Percentiles rank a stretch among this genome's conserved stretches.
Evolutionary conservation across 345 rosid genomes (phyloP).

Genomic region (Limnanthes douglasii): DNA sequence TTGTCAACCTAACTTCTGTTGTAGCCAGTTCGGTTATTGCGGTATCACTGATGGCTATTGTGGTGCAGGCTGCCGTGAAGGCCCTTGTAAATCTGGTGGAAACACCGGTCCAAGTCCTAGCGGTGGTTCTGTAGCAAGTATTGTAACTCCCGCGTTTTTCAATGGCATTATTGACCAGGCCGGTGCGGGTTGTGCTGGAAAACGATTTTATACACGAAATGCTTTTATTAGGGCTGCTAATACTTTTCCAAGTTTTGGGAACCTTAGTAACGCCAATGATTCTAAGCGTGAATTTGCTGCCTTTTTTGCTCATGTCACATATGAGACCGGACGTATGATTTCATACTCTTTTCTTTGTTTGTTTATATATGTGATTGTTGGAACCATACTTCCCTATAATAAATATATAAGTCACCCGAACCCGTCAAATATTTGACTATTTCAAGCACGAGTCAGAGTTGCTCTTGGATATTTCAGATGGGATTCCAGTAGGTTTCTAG

Average conservation of each 20-base stretch:
- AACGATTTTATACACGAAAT: constrained; percentile 29
- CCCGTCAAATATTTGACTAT: too few species aligned
- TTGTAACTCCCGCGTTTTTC: constrained; percentile 32
- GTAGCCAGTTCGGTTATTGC: constrained; percentile 18
- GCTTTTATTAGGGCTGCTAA: constrained; percentile 16
- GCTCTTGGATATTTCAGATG: too few species aligned
- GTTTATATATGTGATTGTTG: too few species aligned
- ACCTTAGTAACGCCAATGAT: constrained; percentile 22
- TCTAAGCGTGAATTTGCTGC: constrained; percentile 42
- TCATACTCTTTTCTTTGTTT: too few species aligned
- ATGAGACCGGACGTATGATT: constrained; percentile 43
- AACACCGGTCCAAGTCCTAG: constrained; percentile 12
- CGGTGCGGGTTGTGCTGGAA: constrained; percentile 20
- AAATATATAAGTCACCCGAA: too few species aligned
- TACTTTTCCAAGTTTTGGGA: constrained; percentile 14
- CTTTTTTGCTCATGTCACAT: constrained; percentile 34
- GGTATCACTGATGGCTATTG: constrained; percentile 14
- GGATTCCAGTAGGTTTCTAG: too few species aligned
- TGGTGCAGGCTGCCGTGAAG: constrained; percentile 16
- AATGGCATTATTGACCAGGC: constrained; percentile 24
- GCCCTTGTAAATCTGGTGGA: constrained; percentile 13
- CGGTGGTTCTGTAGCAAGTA: constrained; percentile 19
- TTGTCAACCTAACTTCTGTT: constrained; percentile 15
- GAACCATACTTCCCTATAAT: too few species aligned
- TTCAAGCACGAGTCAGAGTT: too few species aligned